phyloP scores from a whole-genome alignment of 306 rosid species.

The Corylus avellana region DNA sequence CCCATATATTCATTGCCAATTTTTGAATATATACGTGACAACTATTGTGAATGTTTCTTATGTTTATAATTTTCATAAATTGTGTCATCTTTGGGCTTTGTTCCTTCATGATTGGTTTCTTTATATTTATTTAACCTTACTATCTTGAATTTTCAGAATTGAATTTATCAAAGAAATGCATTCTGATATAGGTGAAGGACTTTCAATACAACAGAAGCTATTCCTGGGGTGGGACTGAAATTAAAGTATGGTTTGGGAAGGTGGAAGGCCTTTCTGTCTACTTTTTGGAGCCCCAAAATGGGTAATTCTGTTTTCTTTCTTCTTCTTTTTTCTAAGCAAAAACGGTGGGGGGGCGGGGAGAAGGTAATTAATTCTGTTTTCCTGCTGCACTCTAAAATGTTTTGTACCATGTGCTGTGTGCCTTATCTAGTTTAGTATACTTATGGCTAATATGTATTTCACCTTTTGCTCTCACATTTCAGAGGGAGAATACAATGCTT shows the following conservation, averaged over 20 bases:
- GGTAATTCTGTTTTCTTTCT: conserved; percentile 50
- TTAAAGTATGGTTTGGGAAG: conserved; percentile 91
- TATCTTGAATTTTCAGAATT: background rate
- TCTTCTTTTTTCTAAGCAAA: no score
- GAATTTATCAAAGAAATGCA: background rate
- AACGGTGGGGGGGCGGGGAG: no score
- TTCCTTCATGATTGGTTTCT: conserved; percentile 6
- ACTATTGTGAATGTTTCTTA: background rate
- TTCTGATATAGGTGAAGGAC: conserved; percentile 72
- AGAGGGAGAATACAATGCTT: background rate
- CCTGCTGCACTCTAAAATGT: background rate
- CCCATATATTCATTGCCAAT: background rate
- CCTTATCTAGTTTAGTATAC: background rate
- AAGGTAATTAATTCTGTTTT: no score
- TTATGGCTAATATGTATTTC: background rate
- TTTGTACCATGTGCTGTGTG: background rate
- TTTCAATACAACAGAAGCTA: conserved; percentile 52
- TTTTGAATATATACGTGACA: conserved; percentile 1
- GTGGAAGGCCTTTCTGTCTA: conserved; percentile 90
- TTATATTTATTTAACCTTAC: background rate
- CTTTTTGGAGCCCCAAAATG: conserved; percentile 96
- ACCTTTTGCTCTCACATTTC: background rate
- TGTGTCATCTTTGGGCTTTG: background rate
- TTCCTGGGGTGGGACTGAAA: conserved; percentile 85
- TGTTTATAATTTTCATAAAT: background rate